phyloP scores from a whole-genome alignment of 768 basidiomycete species.

The Cyclocybe aegerita region DNA sequence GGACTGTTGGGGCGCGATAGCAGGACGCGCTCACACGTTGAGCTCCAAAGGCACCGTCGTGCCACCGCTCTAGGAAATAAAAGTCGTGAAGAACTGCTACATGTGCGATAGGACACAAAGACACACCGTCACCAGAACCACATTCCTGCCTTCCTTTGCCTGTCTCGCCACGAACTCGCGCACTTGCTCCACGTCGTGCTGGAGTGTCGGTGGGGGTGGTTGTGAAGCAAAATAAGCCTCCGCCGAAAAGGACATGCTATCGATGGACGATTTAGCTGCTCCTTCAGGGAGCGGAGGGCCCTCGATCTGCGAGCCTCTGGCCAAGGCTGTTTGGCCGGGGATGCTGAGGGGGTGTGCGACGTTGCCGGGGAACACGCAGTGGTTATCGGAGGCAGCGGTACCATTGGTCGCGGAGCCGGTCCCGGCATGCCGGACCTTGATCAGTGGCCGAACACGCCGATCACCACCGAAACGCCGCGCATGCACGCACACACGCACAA shows the following conservation, averaged over 20 bases:
- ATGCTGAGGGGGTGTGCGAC: too few relatives aligned
- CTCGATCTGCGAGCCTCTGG: too few relatives aligned
- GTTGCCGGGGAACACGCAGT: too few relatives aligned
- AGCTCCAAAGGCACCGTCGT: constrained; percentile 97
- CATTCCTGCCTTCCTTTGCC: constrained; percentile 58
- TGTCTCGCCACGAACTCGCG: constrained; percentile 72
- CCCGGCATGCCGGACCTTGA: too few relatives aligned
- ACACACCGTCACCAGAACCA: constrained; percentile 93
- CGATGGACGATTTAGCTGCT: too few relatives aligned
- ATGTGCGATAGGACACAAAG: background rate
- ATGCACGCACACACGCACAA: too few relatives aligned
- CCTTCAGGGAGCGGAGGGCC: too few relatives aligned
- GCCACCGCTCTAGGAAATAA: constrained; percentile 78
- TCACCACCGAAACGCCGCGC: too few relatives aligned
- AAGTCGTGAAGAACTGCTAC: background rate
- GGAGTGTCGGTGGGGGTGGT: constrained; percentile 69
- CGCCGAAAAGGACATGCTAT: constrained; percentile 61
- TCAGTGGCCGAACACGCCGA: too few relatives aligned
- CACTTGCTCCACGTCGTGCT: constrained; percentile 63
- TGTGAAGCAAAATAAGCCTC: constrained; percentile 92
- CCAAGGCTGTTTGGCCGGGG: too few relatives aligned
- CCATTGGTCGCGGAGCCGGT: too few relatives aligned
- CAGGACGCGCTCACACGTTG: constrained; percentile 82
- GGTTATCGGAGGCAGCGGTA: too few relatives aligned
- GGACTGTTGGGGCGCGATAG: constrained; percentile 18